Base-by-base conservation (phyloP, 2,329 filamentous ascomycete species). In the Aspergillus pseudotamarii region DNA sequence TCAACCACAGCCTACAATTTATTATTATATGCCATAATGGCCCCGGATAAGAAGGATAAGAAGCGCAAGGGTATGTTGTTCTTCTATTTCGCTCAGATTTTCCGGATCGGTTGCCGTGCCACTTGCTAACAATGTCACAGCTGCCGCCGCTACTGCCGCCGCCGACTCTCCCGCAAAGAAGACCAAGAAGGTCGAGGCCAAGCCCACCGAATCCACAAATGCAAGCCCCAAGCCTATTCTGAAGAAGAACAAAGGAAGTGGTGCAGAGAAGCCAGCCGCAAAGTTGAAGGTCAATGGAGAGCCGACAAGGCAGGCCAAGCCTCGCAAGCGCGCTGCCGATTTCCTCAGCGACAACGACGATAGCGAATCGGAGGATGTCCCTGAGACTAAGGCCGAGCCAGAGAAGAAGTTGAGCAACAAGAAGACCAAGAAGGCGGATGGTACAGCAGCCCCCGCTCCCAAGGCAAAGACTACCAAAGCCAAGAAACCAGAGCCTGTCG, bases 141-240 rank as follows among this genome's bases (percentile, higher is more conserved):
- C 67, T 58, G 64, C 70, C 76, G 76, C 77, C 69, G 76, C 79
- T 36, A 72, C 76, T 58, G 74, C 75, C 55, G 77, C 73, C 59
- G 76, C 74, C 64, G 83, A 85, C 58, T 69, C 78, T 28, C 85
- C 85, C 46, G 84, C 85, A 12, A 83, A 83, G 62, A 91, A 90
- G 73, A 87, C 88, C 30, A 90, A 90, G 73, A 81, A 81, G 68
- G 76, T 73, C 66, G 74, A 76, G 57, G 68, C 70, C 61, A 79
- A 78, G 66, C 54, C 71, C 58, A 60, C 69, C 54, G 69, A 78
- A 57, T 43, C 67, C 46, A 58, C 72, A 48, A 69, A 76, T 43
- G 68, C 73, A 34, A 50, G 69, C 30, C 69, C 75, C 41, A 76
- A 78, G 68, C 67, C 76, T 6, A 71, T 70, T 59, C 56, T 73